A percentile compares a stretch with the other conserved stretches of the same genome.
Evolutionary conservation across 2,329 filamentous ascomycete genomes (phyloP).

Genomic region (Colletotrichum sojae): DNA sequence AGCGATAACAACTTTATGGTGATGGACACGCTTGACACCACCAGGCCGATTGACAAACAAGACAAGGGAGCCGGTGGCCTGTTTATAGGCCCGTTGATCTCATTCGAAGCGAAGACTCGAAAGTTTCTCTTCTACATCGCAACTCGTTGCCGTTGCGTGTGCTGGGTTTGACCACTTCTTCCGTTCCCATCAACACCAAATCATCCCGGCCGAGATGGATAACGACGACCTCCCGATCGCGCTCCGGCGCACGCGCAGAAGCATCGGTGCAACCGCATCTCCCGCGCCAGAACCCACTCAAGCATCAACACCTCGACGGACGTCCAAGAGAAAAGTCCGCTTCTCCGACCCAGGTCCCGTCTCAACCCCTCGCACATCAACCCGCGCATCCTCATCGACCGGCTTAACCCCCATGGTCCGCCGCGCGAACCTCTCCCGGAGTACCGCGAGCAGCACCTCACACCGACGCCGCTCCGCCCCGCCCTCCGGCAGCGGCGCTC

Average conservation of each 20-base stretch:
- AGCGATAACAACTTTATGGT: conserved; percentile 38
- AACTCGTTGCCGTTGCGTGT: not conserved
- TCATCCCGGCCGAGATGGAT: conserved; percentile 48
- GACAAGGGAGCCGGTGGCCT: conserved; percentile 15
- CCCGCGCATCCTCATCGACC: conserved; percentile 52
- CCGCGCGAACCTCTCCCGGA: conserved; percentile 60
- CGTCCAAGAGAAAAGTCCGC: conserved; percentile 64
- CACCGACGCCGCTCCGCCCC: conserved; percentile 63
- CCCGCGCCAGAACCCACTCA: not conserved
- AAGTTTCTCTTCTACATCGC: not conserved
- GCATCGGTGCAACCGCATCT: conserved; percentile 30
- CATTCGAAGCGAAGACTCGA: not conserved
- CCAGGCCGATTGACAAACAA: not conserved
- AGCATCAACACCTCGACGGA: conserved; percentile 43
- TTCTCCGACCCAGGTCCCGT: conserved; percentile 71
- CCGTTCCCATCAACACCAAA: not conserved
- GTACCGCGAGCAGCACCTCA: conserved; percentile 48
- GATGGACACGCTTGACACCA: not conserved
- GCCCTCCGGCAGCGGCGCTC: conserved; percentile 41
- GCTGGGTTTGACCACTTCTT: not conserved
- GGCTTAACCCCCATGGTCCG: conserved; percentile 73
- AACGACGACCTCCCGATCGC: conserved; percentile 66
- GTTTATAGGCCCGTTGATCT: not conserved
- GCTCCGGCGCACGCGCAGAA: conserved; percentile 68
- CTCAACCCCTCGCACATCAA: conserved; percentile 42